Evolutionary conservation across 2,329 filamentous ascomycete species (phyloP), one percentile per base, ranked within the genome.

Genomic region (Penicillium sp.): DNA sequence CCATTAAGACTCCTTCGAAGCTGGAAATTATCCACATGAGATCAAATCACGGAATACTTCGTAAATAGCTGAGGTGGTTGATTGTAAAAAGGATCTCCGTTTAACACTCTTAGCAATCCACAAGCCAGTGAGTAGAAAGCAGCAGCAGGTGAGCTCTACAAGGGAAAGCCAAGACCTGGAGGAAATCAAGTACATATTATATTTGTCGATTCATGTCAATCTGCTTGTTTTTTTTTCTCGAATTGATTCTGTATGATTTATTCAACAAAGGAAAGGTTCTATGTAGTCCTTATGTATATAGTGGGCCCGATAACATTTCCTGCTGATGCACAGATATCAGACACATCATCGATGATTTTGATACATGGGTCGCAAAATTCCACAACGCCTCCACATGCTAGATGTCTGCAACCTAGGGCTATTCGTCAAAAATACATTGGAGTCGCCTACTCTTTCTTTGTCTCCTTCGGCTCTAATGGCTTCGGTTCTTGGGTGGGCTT

Each of bases 371-470:
- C 59, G 58, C 53, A 46, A 55, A 46, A 50, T 41, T 33, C 29
- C 52, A 50, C 58, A 65, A 65, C 64, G 63, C 61, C 60, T 44
- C 48, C 27, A n/a, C 46, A 62, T 65, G 63, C 61, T 61, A 41
- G 25, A 50, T 38, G 48, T 38, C 40, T 47, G 29, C 34, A 56
- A 50, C 38, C 13, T 19, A 39, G 46, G 46, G 43, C 23, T 57
- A 40, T 44, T 47, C 13, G 16, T n/a, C 21, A 49, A 54, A 52
- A 19, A 44, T 38, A 49, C 31, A 29, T 23, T 41, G 10, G 33
- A 47, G 13, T 13, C 13, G 9, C 29, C 33, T 33, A 39, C 13
- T 52, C 41, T 38, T 47, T 19, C 36, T 61, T 57, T 54, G 21
- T 60, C 41, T 62, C 56, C 57, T 67, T 66, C 21, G 58, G 40